Evolutionary conservation across 108 stramenopile species (phyloP).

Genomic region (Nitzschia palea): DNA sequence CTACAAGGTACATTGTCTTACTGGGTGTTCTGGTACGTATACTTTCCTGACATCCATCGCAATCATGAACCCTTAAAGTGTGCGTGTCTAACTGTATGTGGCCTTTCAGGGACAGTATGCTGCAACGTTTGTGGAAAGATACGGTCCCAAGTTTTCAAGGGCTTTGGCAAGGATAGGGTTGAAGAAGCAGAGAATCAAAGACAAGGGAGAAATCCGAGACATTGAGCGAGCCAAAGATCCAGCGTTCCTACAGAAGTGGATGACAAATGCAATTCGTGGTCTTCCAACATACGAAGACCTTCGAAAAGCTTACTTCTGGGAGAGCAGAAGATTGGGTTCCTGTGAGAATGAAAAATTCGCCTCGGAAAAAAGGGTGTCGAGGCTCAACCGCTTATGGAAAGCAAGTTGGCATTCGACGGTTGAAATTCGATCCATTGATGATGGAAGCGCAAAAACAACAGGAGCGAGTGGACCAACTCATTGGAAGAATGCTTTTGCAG

Average conservation of each 20-base stretch:
- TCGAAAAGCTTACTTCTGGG: slow-evolving; percentile 81
- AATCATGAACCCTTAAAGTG: background rate
- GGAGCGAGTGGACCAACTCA: slow-evolving; percentile 18
- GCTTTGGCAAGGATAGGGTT: background rate
- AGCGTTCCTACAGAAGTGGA: slow-evolving; percentile 31
- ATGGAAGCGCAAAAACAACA: background rate
- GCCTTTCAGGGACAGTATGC: slow-evolving; percentile 51
- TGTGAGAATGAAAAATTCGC: slow-evolving; percentile 51
- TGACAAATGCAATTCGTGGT: slow-evolving; percentile 63
- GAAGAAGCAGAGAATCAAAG: background rate
- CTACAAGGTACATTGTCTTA: slow-evolving; percentile 41
- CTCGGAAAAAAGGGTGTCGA: slow-evolving; percentile 48
- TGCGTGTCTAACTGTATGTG: no score
- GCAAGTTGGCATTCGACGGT: slow-evolving; percentile 60
- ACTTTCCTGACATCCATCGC: background rate
- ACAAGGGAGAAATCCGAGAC: background rate
- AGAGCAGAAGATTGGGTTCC: slow-evolving; percentile 54
- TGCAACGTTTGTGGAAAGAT: slow-evolving; percentile 48
- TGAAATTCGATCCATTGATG: slow-evolving; percentile 19
- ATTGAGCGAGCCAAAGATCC: slow-evolving; percentile 7
- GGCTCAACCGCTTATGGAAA: slow-evolving; percentile 72
- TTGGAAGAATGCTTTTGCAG: slow-evolving; percentile 62
- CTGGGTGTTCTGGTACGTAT: slow-evolving; percentile 42
- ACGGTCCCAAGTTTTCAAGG: slow-evolving; percentile 8
- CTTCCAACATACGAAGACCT: slow-evolving; percentile 87